These are phyloP conservation scores for Cladosporium colombiae DNA, from an alignment of 2,329 filamentous ascomycete genomes.

Conservation along the genomic window DNA sequence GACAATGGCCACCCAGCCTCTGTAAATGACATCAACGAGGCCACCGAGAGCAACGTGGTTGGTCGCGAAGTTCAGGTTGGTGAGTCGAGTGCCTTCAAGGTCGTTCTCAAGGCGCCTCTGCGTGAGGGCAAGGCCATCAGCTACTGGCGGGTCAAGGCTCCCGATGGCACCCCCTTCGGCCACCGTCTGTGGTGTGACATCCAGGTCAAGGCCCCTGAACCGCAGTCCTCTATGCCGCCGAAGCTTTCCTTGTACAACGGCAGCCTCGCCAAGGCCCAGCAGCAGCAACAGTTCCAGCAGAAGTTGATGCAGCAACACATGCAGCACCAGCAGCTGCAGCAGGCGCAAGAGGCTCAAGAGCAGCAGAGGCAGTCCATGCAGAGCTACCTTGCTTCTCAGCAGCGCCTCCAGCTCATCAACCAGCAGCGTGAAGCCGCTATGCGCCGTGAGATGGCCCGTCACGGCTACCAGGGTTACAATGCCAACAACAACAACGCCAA, in stretches of 20 bases:
- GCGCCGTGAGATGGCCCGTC: not conserved
- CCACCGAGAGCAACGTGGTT: slow-evolving; percentile 80
- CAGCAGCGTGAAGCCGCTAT: slow-evolving; percentile 14
- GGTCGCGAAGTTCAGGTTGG: slow-evolving; percentile 69
- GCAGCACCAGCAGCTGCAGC: slow-evolving; percentile 27
- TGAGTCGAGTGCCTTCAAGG: slow-evolving; percentile 76
- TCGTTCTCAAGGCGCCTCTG: slow-evolving; percentile 77
- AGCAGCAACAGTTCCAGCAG: slow-evolving; percentile 1
- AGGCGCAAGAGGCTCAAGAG: not conserved
- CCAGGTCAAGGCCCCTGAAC: slow-evolving; percentile 54
- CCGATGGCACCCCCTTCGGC: slow-evolving; percentile 79
- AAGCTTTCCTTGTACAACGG: not conserved
- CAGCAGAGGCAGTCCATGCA: slow-evolving; percentile 12
- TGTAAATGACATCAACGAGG: slow-evolving; percentile 71
- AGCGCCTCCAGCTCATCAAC: slow-evolving; percentile 16
- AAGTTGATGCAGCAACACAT: not conserved
- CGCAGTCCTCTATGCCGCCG: not conserved
- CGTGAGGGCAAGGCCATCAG: slow-evolving; percentile 81
- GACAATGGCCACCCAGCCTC: slow-evolving; percentile 79
- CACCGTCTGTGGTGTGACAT: slow-evolving; percentile 96
- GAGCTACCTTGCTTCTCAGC: not conserved
- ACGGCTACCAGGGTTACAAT: not conserved
- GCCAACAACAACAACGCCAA: not conserved
- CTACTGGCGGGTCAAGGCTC: slow-evolving; percentile 90
- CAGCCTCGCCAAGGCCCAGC: not conserved